These are phyloP conservation scores for Myriosclerotinia curreyana DNA, from an alignment of 2,329 filamentous ascomycete genomes.

Conservation along the genomic window DNA sequence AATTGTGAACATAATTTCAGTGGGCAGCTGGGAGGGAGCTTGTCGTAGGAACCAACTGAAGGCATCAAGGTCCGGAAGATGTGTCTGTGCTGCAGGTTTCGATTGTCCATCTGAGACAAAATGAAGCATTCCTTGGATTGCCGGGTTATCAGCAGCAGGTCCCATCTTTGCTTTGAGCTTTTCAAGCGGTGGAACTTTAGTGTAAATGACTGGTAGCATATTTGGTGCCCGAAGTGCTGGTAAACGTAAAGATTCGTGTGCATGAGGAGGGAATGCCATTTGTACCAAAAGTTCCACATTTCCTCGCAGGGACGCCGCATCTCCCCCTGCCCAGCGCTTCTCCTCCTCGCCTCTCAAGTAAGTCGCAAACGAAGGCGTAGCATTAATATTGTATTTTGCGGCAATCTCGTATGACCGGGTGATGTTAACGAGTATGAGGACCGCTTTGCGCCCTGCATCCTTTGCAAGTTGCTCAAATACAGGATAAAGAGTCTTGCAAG, in stretches of 20 bases:
- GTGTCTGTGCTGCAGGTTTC: slow-evolving; percentile 60
- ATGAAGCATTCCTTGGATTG: slow-evolving; percentile 61
- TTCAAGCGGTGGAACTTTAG: slow-evolving; percentile 75
- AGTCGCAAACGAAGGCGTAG: slow-evolving; percentile 86
- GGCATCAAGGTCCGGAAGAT: slow-evolving; percentile 65
- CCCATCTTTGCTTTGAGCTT: slow-evolving; percentile 82
- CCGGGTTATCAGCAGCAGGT: slow-evolving; percentile 52
- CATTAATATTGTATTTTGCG: slow-evolving; percentile 63
- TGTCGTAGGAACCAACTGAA: slow-evolving; percentile 61
- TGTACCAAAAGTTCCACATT: slow-evolving; percentile 73
- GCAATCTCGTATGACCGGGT: slow-evolving; percentile 62
- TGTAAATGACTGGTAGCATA: slow-evolving; percentile 63
- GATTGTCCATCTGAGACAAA: slow-evolving; percentile 66
- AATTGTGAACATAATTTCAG: slow-evolving; percentile 70
- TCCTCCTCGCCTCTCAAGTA: slow-evolving; percentile 74
- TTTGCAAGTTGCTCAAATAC: slow-evolving; percentile 75
- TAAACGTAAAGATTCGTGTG: slow-evolving; percentile 67
- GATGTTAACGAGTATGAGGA: slow-evolving; percentile 81
- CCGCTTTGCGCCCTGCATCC: slow-evolving; percentile 64
- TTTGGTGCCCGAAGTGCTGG: slow-evolving; percentile 65
- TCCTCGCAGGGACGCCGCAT: slow-evolving; percentile 62
- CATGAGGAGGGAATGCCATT: slow-evolving; percentile 72
- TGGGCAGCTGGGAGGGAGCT: slow-evolving; percentile 54
- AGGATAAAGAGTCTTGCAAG: slow-evolving; percentile 81
- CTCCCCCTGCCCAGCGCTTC: slow-evolving; percentile 77